phyloP scores from a whole-genome alignment of 1,139 yeast genomes.

The Hansenula sp. region DNA sequence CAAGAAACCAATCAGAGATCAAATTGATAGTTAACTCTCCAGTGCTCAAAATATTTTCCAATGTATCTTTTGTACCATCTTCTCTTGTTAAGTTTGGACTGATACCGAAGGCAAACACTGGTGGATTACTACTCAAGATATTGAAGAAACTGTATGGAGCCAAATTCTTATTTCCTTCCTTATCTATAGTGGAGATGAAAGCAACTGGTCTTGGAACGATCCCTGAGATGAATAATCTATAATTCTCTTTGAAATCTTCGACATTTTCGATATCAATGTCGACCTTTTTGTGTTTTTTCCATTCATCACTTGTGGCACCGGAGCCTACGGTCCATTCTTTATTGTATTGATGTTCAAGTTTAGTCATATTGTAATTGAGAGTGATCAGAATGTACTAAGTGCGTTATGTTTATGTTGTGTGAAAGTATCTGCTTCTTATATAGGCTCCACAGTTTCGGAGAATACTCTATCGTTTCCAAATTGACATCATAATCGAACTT shows the following conservation, averaged over 20 bases:
- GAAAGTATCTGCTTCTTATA: too few relatives aligned
- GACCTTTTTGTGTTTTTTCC: constrained; percentile 41
- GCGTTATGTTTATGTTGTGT: too few relatives aligned
- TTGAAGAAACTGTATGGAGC: constrained; percentile 58
- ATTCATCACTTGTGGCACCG: constrained; percentile 44
- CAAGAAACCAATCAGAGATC: constrained; percentile 59
- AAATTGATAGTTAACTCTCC: constrained; percentile 52
- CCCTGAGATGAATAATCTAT: constrained; percentile 44
- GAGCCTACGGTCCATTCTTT: constrained; percentile 43
- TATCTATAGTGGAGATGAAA: constrained; percentile 43
- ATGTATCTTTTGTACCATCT: constrained; percentile 45
- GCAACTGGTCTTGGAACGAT: constrained; percentile 59
- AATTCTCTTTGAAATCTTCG: constrained; percentile 40
- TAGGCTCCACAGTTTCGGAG: too few relatives aligned
- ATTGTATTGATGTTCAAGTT: constrained; percentile 2
- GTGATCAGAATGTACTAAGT: too few relatives aligned
- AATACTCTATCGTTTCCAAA: too few relatives aligned
- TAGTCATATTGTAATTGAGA: background rate
- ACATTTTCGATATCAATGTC: constrained; percentile 45
- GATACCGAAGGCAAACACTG: constrained; percentile 49
- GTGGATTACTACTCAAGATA: constrained; percentile 50
- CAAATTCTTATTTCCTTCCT: constrained; percentile 44
- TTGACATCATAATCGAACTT: too few relatives aligned
- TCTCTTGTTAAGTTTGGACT: constrained; percentile 19
- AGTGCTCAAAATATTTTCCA: constrained; percentile 43